Evolutionary conservation across 192 early-diverging fungal genomes (phyloP).

Genomic region (Kappamyces sp.): DNA sequence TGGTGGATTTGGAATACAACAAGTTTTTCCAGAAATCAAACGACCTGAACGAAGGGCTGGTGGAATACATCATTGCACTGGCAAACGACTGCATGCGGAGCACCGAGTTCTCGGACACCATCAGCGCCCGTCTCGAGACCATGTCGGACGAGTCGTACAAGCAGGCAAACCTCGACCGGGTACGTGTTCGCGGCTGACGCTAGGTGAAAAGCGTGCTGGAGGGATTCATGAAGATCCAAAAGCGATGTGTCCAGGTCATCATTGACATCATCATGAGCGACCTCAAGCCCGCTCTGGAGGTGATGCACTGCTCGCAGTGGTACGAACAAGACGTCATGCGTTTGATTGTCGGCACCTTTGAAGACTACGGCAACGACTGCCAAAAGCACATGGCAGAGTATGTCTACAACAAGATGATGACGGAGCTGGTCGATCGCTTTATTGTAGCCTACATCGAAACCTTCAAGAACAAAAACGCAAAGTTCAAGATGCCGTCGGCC

Average conservation of each 20-base stretch:
- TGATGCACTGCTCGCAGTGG: conserved; percentile 78
- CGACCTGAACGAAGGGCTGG: conserved; percentile 75
- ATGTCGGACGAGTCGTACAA: conserved; percentile 25
- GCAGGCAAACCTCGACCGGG: not conserved
- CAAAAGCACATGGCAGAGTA: conserved; percentile 79
- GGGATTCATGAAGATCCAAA: conserved; percentile 86
- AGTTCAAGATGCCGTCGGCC: conserved; percentile 63
- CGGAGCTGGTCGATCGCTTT: conserved; percentile 81
- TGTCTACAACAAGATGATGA: conserved; percentile 78
- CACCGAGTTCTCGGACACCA: conserved; percentile 84
- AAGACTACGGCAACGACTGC: conserved; percentile 91
- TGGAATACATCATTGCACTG: conserved; percentile 92
- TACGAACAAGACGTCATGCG: conserved; percentile 86
- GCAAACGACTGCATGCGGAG: conserved; percentile 91
- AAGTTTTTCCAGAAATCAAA: conserved; percentile 63
- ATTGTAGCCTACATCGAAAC: conserved; percentile 82
- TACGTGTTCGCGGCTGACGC: no score
- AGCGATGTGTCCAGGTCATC: conserved; percentile 65
- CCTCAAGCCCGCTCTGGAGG: conserved; percentile 62
- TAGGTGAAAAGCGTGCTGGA: conserved; percentile 71
- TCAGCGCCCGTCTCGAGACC: conserved; percentile 47
- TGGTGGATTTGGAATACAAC: conserved; percentile 67
- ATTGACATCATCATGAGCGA: conserved; percentile 83
- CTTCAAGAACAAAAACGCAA: conserved; percentile 67
- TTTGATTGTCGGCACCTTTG: conserved; percentile 84